Percentiles rank a stretch among this genome's conserved stretches.
These are phyloP conservation scores for Phylloporus arenicola DNA, from an alignment of 768 basidiomycete species.

Conservation along the genomic window DNA sequence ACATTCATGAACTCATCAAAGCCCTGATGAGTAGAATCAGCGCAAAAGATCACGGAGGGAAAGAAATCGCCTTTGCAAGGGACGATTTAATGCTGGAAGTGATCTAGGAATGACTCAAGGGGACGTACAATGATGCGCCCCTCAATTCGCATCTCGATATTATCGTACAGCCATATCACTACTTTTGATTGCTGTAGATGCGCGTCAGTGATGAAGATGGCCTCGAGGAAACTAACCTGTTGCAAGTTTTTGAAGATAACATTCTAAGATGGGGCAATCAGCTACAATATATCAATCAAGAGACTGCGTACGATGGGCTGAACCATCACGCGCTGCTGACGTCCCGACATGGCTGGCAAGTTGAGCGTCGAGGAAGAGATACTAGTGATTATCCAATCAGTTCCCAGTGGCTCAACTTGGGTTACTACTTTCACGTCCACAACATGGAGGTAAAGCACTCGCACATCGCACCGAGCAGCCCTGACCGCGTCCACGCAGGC, in stretches of 20 bases:
- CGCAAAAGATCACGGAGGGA: slow-evolving; percentile 1
- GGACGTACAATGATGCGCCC: slow-evolving; percentile 88
- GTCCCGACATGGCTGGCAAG: slow-evolving; percentile 69
- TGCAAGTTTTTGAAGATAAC: slow-evolving; percentile 98
- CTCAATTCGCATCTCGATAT: slow-evolving; percentile 94
- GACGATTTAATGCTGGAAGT: slow-evolving; percentile 37
- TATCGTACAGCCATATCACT: slow-evolving; percentile 94
- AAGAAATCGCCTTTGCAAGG: slow-evolving; percentile 32
- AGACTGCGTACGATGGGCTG: slow-evolving; percentile 86
- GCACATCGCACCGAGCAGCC: not conserved
- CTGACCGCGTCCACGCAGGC: slow-evolving; percentile 35
- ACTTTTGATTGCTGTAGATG: slow-evolving; percentile 68
- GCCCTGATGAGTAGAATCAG: slow-evolving; percentile 52
- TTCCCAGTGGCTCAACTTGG: slow-evolving; percentile 10
- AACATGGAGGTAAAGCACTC: slow-evolving; percentile 26
- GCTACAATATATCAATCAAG: not conserved
- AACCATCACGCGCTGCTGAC: slow-evolving; percentile 97
- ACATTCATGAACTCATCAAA: slow-evolving; percentile 99
- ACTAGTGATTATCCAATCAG: slow-evolving; percentile 14
- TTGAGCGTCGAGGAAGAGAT: slow-evolving; percentile 1
- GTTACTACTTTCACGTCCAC: slow-evolving; percentile 14
- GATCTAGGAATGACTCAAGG: slow-evolving; percentile 18
- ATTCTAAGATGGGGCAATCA: slow-evolving; percentile 49
- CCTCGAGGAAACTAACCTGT: slow-evolving; percentile 42
- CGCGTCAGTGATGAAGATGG: slow-evolving; percentile 7